These are phyloP conservation scores for Pythium myriotylum DNA, from an alignment of 352 stramenopile species.

Conservation along the genomic window DNA sequence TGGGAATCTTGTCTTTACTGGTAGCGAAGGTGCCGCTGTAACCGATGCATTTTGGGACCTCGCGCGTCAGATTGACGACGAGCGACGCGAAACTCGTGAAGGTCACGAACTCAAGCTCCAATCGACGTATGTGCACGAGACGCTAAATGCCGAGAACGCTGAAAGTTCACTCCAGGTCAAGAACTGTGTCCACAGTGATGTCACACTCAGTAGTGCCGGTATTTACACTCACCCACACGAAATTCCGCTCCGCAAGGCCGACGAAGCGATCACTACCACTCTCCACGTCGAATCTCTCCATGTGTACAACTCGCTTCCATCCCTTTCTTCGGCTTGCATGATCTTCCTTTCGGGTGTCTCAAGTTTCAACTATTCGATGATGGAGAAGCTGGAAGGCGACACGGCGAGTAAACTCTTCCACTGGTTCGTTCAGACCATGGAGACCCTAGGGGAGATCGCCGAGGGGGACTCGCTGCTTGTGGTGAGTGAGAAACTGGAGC, in stretches of 20 bases:
- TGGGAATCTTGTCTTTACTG: conserved; percentile 52
- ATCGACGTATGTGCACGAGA: conserved; percentile 63
- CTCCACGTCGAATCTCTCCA: conserved; percentile 51
- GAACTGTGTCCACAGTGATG: conserved; percentile 52
- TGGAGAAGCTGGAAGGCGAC: conserved; percentile 54
- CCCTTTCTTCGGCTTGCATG: conserved; percentile 51
- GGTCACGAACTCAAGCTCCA: conserved; percentile 67
- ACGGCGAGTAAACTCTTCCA: conserved; percentile 43
- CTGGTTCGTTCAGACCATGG: conserved; percentile 55
- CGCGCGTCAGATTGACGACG: conserved; percentile 50
- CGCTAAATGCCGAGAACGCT: conserved; percentile 42
- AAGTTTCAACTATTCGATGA: conserved; percentile 65
- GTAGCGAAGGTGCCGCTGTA: conserved; percentile 43
- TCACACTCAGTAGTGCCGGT: conserved; percentile 38
- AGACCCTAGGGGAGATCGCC: conserved; percentile 43
- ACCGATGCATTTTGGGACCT: conserved; percentile 54
- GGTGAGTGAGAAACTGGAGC: conserved; percentile 40
- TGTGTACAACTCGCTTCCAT: conserved; percentile 60
- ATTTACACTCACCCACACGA: conserved; percentile 31
- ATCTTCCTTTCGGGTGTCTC: conserved; percentile 52
- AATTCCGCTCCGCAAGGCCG: conserved; percentile 16
- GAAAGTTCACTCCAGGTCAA: conserved; percentile 37
- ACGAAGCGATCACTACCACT: conserved; percentile 8
- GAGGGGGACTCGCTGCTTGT: conserved; percentile 46
- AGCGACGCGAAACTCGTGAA: conserved; percentile 41